phyloP scores from a whole-genome alignment of 129 eudicot genomes.

The Cynara cardunculus region DNA sequence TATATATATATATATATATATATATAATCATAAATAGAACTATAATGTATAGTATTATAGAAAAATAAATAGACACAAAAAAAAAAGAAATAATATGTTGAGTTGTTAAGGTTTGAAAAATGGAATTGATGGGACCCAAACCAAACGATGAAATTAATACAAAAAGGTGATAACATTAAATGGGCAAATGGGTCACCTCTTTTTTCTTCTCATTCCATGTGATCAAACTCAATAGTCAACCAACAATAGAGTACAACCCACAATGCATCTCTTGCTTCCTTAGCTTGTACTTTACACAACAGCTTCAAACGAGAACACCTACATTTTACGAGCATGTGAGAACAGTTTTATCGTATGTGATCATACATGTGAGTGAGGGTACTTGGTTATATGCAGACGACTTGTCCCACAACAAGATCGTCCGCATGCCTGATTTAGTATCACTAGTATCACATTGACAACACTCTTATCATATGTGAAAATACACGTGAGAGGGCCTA shows the following conservation, averaged over 20 bases:
- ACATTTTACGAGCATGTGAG: no score
- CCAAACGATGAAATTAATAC: not conserved
- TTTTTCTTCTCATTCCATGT: not conserved
- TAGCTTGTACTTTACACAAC: not conserved
- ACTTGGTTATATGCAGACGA: no score
- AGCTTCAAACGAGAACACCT: no score
- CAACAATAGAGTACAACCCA: not conserved
- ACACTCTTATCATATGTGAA: no score
- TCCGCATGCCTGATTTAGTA: no score
- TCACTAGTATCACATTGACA: no score
- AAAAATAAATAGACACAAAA: not conserved
- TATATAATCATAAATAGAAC: not conserved
- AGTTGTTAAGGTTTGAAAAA: not conserved
- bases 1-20: no score
- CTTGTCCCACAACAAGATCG: no score
- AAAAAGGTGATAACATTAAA: not conserved
- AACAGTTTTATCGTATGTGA: no score
- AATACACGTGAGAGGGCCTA: no score
- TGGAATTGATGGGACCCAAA: not conserved
- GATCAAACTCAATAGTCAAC: not conserved
- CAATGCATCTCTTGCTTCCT: not conserved
- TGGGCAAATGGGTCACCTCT: not conserved
- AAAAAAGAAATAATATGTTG: not conserved
- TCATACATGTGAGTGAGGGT: no score
- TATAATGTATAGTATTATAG: no score